Conservation (phyloP, 441 rosid genomes). For the Pelargonium myrrhifolium region DNA sequence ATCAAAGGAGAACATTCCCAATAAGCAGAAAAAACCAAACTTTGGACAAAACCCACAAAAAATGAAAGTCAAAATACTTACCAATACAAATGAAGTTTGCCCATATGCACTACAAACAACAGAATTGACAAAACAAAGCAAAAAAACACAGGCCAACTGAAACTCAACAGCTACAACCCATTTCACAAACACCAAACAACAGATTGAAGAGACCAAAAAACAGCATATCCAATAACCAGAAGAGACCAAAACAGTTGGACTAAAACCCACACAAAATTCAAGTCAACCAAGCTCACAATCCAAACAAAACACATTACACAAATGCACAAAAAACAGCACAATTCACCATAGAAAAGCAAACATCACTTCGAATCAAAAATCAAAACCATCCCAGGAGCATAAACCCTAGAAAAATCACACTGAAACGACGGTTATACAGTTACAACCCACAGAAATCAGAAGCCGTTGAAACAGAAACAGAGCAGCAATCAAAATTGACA, state of each 20-base stretch:
- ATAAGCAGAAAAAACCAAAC: not conserved
- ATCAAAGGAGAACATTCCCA: not conserved
- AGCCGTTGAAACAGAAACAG: conserved; percentile 8
- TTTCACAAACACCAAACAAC: not conserved
- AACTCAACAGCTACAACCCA: not conserved
- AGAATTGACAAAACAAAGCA: not conserved
- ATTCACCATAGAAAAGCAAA: conserved; percentile 8
- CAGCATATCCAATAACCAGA: not conserved
- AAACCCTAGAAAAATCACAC: conserved; percentile 30
- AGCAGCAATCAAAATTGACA: not conserved
- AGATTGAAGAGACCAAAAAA: not conserved
- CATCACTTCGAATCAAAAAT: not conserved
- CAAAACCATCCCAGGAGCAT: conserved; percentile 11
- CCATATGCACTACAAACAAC: conserved; percentile 3
- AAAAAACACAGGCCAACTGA: not conserved
- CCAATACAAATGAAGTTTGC: not conserved
- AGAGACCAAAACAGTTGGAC: not conserved
- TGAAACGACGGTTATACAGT: conserved; percentile 28
- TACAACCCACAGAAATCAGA: conserved; percentile 19
- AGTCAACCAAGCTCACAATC: conserved; percentile 20
- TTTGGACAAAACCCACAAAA: not conserved
- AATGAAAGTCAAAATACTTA: not conserved
- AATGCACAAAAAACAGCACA: not conserved
- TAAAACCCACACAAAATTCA: not conserved
- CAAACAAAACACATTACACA: conserved; percentile 13